Base-by-base conservation (phyloP, 2,329 filamentous ascomycete species). In the Huntiella decipiens region DNA sequence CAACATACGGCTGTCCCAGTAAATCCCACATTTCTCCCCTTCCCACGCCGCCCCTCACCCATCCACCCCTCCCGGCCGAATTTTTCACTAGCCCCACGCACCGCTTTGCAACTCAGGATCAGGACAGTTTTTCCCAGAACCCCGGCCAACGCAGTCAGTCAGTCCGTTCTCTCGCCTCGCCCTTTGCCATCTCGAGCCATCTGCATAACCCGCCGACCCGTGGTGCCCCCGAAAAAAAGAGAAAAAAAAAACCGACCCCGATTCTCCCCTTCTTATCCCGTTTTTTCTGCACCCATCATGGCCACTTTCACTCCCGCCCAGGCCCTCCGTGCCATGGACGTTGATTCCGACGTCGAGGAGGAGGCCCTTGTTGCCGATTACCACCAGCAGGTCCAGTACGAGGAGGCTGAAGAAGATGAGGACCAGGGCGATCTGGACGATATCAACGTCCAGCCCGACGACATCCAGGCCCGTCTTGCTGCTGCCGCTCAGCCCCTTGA, bases 311-410 rank as follows among this genome's bases (percentile, higher is more conserved):
- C 43, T 38, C 43, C 38, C 44, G 34, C 32, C 39, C 39, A 49
- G 38, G 38, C 44, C 36, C 34, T 49, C 17, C 45, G 45, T 38
- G 45, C 45, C 32, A 45, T 49, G 44, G 47, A 49, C 56, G 82
- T 88, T 63, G 86, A 92, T 61, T 93, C 85, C 60, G 91, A 96
- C 63, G 82, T 84, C 54, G 87, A 95, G 67, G 88, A 96, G 72
- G 91, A 96, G 67, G 82, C 82, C 56, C 76, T 98, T 55, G 91
- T 86, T 57, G 85, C 86, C 65, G 86, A 96, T 66, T 95, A 95
- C 74, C 80, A 79, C 61, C 85, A 95, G 68, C 88, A 95, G 65
- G 84, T 94, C 56, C 85, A 91, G 62, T 95, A 88, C 59, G 84
- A 93, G 58, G 86, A 87, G 60, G 78, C 79, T 56, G 77, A 86